Evolutionary conservation across 2,329 filamentous ascomycete genomes (phyloP).

Genomic region (Fusarium palustre): DNA sequence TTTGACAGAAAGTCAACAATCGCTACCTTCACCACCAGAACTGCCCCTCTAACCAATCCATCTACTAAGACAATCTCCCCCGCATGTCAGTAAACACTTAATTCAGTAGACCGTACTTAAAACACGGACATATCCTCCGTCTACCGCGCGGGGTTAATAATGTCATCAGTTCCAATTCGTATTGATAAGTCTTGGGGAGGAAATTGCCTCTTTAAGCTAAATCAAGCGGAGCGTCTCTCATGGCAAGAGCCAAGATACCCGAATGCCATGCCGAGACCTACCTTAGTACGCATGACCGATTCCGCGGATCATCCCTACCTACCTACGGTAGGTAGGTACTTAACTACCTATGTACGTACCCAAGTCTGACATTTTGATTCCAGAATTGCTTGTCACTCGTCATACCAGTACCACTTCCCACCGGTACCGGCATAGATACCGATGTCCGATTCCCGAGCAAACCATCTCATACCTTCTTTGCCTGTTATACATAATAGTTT

Average conservation of each 20-base stretch:
- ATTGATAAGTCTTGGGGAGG: conserved; percentile 15
- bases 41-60: conserved; percentile 7
- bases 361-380: conserved; percentile 6
- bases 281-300: conserved; percentile 9
- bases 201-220: conserved; percentile 43
- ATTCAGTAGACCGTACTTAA: conserved; percentile 16
- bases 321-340: no score
- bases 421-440: conserved; percentile 23
- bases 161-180: conserved; percentile 20
- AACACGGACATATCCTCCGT: conserved; percentile 38
- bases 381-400: conserved; percentile 3
- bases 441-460: conserved; percentile 37
- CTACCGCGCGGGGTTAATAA: conserved; percentile 22
- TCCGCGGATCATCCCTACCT: conserved; percentile 29
- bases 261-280: conserved; percentile 34
- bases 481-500: conserved; percentile 20
- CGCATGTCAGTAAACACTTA: conserved; percentile 15
- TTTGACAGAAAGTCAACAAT: neutral
- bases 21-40: conserved; percentile 6
- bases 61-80: conserved; percentile 14
- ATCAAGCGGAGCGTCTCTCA: conserved; percentile 16
- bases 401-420: neutral
- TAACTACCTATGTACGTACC: neutral
- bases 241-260: conserved; percentile 32
- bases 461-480: conserved; percentile 19